Percentiles rank a stretch among this genome's conserved stretches.
Conservation (phyloP, 768 basidiomycete species). For the Hericium erinaceus region DNA sequence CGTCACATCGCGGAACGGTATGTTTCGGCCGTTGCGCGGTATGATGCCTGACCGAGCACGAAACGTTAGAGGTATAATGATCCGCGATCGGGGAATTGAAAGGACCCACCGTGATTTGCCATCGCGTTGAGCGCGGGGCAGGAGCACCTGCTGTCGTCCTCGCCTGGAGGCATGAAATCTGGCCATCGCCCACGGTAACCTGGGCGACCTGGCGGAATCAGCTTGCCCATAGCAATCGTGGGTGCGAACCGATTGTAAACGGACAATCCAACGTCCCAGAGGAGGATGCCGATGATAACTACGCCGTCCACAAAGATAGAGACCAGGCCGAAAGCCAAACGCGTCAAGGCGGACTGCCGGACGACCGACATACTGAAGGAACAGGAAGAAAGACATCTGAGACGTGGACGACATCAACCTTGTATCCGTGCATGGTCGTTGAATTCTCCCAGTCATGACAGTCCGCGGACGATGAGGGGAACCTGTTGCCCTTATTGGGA, state of each 20-base stretch:
- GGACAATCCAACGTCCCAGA: slow-evolving; percentile 45
- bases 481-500: no score
- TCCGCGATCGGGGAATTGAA: neutral
- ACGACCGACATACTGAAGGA: neutral
- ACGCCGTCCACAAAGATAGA: neutral
- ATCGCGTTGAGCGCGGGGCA: slow-evolving; percentile 74
- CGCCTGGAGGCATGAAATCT: slow-evolving; percentile 44
- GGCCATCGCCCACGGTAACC: slow-evolving; percentile 63
- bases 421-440: no score
- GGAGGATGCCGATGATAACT: slow-evolving; percentile 22
- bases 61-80: no score
- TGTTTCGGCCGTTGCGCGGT: slow-evolving; percentile 58
- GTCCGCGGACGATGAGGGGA: no score
- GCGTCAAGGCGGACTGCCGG: neutral
- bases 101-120: slow-evolving; percentile 65
- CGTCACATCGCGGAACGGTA: slow-evolving; percentile 44
- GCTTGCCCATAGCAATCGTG: slow-evolving; percentile 40
- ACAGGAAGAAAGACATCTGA: neutral
- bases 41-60: slow-evolving; percentile 25
- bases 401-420: no score
- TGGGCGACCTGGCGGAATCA: slow-evolving; percentile 44
- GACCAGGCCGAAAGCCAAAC: neutral
- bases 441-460: no score
- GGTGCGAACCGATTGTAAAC: slow-evolving; percentile 44
- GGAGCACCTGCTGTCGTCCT: slow-evolving; percentile 60